phyloP scores from a whole-genome alignment of 768 basidiomycete genomes.

The Suillus tomentosus region DNA sequence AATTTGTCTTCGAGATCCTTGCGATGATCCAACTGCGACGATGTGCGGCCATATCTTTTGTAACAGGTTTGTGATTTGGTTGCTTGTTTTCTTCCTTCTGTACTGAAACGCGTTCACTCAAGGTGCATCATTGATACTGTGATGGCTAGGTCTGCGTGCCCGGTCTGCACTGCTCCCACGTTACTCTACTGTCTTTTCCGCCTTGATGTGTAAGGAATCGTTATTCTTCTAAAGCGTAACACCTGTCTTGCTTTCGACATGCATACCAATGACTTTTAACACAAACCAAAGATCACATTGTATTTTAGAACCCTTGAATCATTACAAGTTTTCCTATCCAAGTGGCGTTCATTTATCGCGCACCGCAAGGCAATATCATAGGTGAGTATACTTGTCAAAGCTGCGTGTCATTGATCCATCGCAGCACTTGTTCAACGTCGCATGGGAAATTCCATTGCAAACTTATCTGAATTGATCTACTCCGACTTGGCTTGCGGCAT shows the following conservation, averaged over 20 bases:
- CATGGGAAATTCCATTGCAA: neutral
- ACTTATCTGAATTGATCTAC: neutral
- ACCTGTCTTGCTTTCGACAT: neutral
- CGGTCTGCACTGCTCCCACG: slow-evolving; percentile 51
- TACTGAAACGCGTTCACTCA: neutral
- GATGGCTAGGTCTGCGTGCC: slow-evolving; percentile 48
- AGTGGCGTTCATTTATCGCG: neutral
- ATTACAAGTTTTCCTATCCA: neutral
- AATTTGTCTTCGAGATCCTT: slow-evolving; percentile 48
- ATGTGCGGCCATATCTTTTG: slow-evolving; percentile 70
- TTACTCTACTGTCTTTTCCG: slow-evolving; percentile 58
- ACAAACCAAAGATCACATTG: neutral
- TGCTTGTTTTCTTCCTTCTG: slow-evolving; percentile 10
- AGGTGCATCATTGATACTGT: slow-evolving; percentile 59
- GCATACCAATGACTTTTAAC: neutral
- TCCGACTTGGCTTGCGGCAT: too few species aligned
- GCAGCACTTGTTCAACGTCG: neutral
- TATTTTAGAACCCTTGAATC: slow-evolving; percentile 6
- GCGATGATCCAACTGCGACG: slow-evolving; percentile 55
- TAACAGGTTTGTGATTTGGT: slow-evolving; percentile 41
- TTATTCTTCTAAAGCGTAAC: neutral
- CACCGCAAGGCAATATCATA: neutral
- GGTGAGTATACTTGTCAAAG: neutral
- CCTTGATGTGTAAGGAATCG: slow-evolving; percentile 39
- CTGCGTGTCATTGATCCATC: neutral